These are phyloP conservation scores for Ambrosia artemisiifolia DNA, from an alignment of 129 eudicot genomes.

Conservation along the genomic window DNA sequence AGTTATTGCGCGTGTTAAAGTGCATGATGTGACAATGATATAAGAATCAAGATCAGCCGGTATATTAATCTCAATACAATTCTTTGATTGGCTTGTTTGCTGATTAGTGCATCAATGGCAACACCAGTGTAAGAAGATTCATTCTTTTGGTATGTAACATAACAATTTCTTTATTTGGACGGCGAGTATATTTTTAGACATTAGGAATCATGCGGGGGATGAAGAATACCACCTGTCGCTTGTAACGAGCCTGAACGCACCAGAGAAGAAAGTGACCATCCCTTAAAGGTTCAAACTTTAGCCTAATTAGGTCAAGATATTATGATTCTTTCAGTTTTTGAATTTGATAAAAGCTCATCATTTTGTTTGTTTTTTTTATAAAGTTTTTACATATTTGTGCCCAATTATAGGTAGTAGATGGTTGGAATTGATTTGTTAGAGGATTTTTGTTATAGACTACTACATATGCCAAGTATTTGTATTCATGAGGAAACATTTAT, in stretches of 20 bases:
- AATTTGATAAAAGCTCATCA: constrained; percentile 6
- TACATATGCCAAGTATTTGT: constrained; percentile 37
- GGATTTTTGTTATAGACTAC: constrained; percentile 32
- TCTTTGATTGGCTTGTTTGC: constrained; percentile 21
- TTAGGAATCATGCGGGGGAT: constrained; percentile 23
- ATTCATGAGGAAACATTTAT: constrained; percentile 44
- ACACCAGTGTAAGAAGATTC: constrained; percentile 38
- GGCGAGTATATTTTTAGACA: constrained; percentile 29
- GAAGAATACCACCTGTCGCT: constrained; percentile 25
- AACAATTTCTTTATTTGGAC: constrained; percentile 46
- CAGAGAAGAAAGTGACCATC: background rate
- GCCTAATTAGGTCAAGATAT: constrained; percentile 24
- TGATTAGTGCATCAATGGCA: constrained; percentile 35
- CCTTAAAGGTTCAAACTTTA: constrained; percentile 15
- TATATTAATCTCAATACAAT: constrained; percentile 16
- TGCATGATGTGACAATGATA: constrained; percentile 22
- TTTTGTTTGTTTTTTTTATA: constrained; percentile 9
- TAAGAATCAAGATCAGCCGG: constrained; percentile 25
- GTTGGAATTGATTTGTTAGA: constrained; percentile 35
- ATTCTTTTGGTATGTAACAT: constrained; percentile 65
- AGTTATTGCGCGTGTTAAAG: constrained; percentile 23
- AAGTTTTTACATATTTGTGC: constrained; percentile 18
- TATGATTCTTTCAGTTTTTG: constrained; percentile 19
- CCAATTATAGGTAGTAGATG: constrained; percentile 32
- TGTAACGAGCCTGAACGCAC: constrained; percentile 16